Conservation (phyloP, 2,329 filamentous ascomycete genomes). For the Arachnomyces sp. region DNA sequence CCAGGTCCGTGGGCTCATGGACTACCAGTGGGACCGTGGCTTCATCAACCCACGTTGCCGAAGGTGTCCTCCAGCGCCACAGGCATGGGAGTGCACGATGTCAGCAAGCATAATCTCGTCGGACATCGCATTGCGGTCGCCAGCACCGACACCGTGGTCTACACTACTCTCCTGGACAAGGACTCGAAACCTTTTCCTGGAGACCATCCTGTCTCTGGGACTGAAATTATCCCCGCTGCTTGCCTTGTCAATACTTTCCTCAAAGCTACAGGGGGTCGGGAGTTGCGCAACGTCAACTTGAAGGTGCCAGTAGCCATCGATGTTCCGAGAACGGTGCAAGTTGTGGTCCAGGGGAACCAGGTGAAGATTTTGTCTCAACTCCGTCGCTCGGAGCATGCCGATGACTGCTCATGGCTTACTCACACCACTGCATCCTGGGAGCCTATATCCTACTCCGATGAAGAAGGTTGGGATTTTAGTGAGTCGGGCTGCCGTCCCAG, state of each 20-base stretch:
- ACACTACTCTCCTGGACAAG: constrained; percentile 29
- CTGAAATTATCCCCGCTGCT: constrained; percentile 38
- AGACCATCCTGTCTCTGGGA: constrained; percentile 32
- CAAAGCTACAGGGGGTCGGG: constrained; percentile 22
- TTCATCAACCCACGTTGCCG: too few species aligned
- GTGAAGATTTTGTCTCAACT: too few species aligned
- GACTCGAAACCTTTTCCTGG: constrained; percentile 35
- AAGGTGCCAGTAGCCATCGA: too few species aligned
- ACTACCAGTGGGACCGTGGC: constrained; percentile 21
- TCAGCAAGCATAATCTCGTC: constrained; percentile 29
- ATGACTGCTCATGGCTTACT: too few species aligned
- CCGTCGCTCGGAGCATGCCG: too few species aligned
- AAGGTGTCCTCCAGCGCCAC: too few species aligned
- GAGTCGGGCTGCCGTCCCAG: too few species aligned
- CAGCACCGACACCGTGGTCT: constrained; percentile 23
- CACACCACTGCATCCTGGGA: too few species aligned
- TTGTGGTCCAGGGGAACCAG: too few species aligned
- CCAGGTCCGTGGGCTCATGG: constrained; percentile 18
- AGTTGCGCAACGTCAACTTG: constrained; percentile 26
- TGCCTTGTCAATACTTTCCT: constrained; percentile 35
- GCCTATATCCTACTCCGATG: too few species aligned
- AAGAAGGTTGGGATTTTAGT: too few species aligned
- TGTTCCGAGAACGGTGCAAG: too few species aligned
- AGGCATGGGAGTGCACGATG: constrained; percentile 22
- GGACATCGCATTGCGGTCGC: constrained; percentile 23